A percentile compares a stretch with the other conserved stretches of the same genome.
These are phyloP conservation scores for Tieghemiomyces parasiticus DNA, from an alignment of 192 early-diverging fungal genomes.

Conservation along the genomic window DNA sequence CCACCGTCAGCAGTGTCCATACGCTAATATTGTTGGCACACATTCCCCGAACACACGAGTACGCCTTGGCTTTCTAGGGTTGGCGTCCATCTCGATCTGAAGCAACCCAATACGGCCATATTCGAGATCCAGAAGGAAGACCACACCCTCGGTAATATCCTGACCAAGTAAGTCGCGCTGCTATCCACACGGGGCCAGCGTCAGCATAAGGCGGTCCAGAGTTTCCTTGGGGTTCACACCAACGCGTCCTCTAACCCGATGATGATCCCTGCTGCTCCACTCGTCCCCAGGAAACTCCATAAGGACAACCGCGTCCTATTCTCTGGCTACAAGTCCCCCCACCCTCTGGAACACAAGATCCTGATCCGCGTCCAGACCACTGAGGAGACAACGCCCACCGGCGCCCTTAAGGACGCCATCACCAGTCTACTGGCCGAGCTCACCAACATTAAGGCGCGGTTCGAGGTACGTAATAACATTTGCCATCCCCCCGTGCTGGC, in stretches of 20 bases:
- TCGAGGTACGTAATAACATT: slow-evolving; percentile 1
- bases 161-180: slow-evolving; percentile 55
- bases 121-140: slow-evolving; percentile 91
- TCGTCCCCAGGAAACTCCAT: slow-evolving; percentile 48
- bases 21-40: too few relatives aligned
- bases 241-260: too few relatives aligned
- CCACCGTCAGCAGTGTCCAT: too few relatives aligned
- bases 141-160: slow-evolving; percentile 90
- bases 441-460: not conserved
- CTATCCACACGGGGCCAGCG: too few relatives aligned
- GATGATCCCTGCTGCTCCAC: too few relatives aligned
- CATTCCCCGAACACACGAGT: too few relatives aligned
- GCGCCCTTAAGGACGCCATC: not conserved
- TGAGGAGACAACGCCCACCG: slow-evolving; percentile 65
- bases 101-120: slow-evolving; percentile 85
- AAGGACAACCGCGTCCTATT: slow-evolving; percentile 88
- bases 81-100: slow-evolving; percentile 68
- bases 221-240: too few relatives aligned
- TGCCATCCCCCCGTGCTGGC: not conserved
- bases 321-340: slow-evolving; percentile 91
- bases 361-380: slow-evolving; percentile 89
- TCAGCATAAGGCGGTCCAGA: too few relatives aligned
- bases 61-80: too few relatives aligned
- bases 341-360: slow-evolving; percentile 88
- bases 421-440: not conserved